phyloP scores from a whole-genome alignment of 306 rosid species.

The Medicago lupulina region DNA sequence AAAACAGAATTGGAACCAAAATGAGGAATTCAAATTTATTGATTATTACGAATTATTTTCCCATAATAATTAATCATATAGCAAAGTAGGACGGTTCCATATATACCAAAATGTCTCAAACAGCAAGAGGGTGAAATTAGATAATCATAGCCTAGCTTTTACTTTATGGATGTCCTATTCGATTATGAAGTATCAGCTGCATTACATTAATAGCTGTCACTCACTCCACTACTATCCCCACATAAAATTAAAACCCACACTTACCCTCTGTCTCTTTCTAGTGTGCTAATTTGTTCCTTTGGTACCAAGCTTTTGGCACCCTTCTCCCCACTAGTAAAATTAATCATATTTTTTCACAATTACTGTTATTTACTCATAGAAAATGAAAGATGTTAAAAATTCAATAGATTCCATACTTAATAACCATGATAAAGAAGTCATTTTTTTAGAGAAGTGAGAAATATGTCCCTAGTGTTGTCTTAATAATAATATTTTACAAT shows the following conservation, averaged over 20 bases:
- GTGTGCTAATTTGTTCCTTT: conserved; percentile 9
- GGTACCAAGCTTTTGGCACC: conserved; percentile 1
- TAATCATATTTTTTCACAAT: too few species aligned
- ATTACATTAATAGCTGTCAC: conserved; percentile 41
- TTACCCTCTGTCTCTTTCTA: conserved; percentile 9
- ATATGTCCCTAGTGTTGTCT: neutral
- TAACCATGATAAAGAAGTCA: too few species aligned
- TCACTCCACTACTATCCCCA: conserved; percentile 1
- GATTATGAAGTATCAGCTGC: neutral
- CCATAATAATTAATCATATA: neutral
- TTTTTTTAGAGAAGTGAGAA: too few species aligned
- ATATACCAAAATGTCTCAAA: neutral
- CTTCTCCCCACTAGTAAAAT: neutral
- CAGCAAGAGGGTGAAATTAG: conserved; percentile 29
- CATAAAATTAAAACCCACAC: conserved; percentile 22
- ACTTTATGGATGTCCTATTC: conserved; percentile 10
- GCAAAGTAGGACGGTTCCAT: neutral
- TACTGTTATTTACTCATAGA: too few species aligned
- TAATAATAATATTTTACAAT: neutral
- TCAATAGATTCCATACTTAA: too few species aligned
- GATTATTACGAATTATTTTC: neutral
- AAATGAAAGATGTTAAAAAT: too few species aligned
- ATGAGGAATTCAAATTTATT: conserved; percentile 3
- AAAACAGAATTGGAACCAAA: conserved; percentile 26
- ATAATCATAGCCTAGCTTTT: conserved; percentile 9